Evolutionary conservation across 257 asterid species (phyloP), one percentile per base, ranked within the genome.

Genomic region (Capsicum baccatum): DNA sequence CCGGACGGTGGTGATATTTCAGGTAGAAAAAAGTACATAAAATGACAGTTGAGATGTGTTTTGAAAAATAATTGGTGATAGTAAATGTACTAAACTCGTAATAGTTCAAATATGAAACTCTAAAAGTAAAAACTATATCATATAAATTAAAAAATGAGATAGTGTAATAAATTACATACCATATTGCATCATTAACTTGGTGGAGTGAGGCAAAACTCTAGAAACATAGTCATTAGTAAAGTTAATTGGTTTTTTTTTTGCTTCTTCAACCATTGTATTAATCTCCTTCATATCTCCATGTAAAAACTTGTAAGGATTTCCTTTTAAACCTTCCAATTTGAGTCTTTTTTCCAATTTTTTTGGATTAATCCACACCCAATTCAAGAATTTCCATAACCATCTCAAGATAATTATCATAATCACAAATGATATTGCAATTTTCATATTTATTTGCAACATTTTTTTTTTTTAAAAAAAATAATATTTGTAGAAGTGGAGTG

Each of bases 181-280:
- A 59, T 81, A 42, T 81, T 81, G 42, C n/a, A n/a, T 26, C 60
- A 80, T 80, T 0, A 62, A 58, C 55, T 80, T 66, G 4, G n/a
- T 81, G 59, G 62, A 81, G 55, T 33, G 60, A 52, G 85, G 85
- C 1, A 82, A 37, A 11, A 82, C 55, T 82, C 85, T 64, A 44
- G 80, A 39, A 3, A 21, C 6, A 33, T 62, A 62, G 26, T 66
- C 85, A 67, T 82, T 69, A 8, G 55, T 62, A 16, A 82, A 50
- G 19, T 82, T 82, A 13, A 82, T 82, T 19, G 85, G 68, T 19
- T 82, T 66, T 67, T 64, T 50, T 67, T 82, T 80, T 59, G 85
- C 79, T 26, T 82, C 52, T 82, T 66, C 52, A 44, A 50, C 44
- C 79, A 66, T 82, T 33, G 17, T 16, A 55, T 42, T 66, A 0